Conservation (phyloP, 2,329 filamentous ascomycete genomes). For the Raffaelea ambrosiae region DNA sequence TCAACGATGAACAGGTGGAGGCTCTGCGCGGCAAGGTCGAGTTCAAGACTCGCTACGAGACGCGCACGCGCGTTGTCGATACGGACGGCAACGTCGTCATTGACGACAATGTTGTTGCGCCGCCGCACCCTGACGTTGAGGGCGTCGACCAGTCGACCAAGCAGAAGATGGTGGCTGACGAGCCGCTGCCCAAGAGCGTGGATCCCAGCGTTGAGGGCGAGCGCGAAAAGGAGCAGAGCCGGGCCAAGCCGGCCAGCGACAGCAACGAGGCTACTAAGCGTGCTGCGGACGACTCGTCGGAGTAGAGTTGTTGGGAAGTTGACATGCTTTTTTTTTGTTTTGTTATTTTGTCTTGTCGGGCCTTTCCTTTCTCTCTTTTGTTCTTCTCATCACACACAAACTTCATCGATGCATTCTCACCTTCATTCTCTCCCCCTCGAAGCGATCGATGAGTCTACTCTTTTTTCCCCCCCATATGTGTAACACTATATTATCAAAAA, state of each 20-base stretch:
- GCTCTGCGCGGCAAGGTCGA: slow-evolving; percentile 84
- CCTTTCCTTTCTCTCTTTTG: neutral
- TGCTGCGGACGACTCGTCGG: neutral
- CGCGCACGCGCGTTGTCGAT: slow-evolving; percentile 79
- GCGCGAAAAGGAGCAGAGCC: slow-evolving; percentile 44
- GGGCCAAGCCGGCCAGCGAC: slow-evolving; percentile 56
- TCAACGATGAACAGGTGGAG: slow-evolving; percentile 76
- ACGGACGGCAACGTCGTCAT: slow-evolving; percentile 63
- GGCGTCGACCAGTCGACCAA: slow-evolving; percentile 52
- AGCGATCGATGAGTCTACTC: too few species aligned
- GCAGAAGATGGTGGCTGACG: slow-evolving; percentile 22
- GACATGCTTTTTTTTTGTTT: neutral
- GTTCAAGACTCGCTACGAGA: slow-evolving; percentile 94
- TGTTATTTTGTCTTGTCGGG: neutral
- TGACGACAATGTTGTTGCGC: slow-evolving; percentile 34
- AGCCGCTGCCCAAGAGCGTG: slow-evolving; percentile 29
- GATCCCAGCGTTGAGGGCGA: slow-evolving; percentile 50
- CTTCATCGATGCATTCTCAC: too few species aligned
- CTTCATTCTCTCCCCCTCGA: too few species aligned
- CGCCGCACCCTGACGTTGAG: slow-evolving; percentile 53
- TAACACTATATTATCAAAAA: too few species aligned
- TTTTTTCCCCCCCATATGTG: too few species aligned
- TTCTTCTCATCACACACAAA: neutral
- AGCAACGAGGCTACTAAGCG: slow-evolving; percentile 42
- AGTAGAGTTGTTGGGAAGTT: neutral